phyloP scores from a whole-genome alignment of 768 basidiomycete species.

The Phylloporus scabripes region DNA sequence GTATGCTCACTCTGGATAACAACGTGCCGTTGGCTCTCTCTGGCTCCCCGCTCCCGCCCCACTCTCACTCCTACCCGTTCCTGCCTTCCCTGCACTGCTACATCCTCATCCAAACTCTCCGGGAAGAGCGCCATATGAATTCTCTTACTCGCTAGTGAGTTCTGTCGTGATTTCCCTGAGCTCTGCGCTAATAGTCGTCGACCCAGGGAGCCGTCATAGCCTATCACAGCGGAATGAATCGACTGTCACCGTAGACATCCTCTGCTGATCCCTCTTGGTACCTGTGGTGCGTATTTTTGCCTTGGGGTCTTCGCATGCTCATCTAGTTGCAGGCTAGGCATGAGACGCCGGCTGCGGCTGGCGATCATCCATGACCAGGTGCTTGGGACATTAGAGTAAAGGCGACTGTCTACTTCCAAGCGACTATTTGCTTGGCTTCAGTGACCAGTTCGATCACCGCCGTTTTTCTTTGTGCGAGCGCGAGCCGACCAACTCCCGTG shows the following conservation, averaged over 20 bases:
- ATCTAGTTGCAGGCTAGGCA: too few relatives aligned
- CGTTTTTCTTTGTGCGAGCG: not conserved
- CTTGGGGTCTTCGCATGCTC: too few relatives aligned
- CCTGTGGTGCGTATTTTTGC: conserved; percentile 2
- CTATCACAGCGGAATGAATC: not conserved
- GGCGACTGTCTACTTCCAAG: too few relatives aligned
- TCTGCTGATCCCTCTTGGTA: not conserved
- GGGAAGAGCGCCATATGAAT: not conserved
- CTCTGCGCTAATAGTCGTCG: not conserved
- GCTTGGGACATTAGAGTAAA: too few relatives aligned
- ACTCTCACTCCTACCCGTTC: too few relatives aligned
- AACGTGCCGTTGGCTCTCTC: too few relatives aligned
- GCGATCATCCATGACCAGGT: too few relatives aligned
- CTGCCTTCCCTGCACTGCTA: too few relatives aligned
- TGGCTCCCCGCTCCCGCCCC: too few relatives aligned
- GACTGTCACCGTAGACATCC: not conserved
- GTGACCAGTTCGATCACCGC: not conserved
- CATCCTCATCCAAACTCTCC: not conserved
- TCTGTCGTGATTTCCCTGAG: not conserved
- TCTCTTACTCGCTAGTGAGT: not conserved
- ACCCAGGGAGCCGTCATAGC: not conserved
- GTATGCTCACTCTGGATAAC: too few relatives aligned
- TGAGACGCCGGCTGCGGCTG: too few relatives aligned
- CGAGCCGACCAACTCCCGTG: too few relatives aligned
- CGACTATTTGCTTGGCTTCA: not conserved